A percentile compares a stretch with the other conserved stretches of the same genome.
Evolutionary conservation across 2,329 filamentous ascomycete species (phyloP).

Genomic region (Metarhizium humberi): DNA sequence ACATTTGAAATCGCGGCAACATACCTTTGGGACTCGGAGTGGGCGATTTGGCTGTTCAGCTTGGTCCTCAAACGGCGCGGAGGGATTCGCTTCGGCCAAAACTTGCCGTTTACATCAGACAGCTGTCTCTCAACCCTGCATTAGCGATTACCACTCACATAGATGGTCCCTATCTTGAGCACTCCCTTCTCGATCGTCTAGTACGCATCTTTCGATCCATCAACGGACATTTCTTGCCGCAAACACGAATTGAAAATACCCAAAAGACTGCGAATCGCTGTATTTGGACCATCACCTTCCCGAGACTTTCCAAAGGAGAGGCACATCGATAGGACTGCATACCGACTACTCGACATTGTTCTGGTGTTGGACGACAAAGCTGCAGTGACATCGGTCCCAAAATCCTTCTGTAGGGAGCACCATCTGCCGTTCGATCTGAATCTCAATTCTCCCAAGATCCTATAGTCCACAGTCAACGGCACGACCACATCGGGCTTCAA

Average conservation of each 20-base stretch:
- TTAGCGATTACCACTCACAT: background rate
- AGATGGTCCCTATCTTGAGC: background rate
- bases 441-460: background rate
- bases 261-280: too few species aligned
- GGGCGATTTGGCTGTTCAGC: background rate
- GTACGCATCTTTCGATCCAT: background rate
- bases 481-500: background rate
- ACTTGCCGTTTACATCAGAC: background rate
- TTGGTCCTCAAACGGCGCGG: background rate
- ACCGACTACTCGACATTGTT: background rate
- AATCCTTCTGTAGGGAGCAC: background rate
- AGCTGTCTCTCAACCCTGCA: background rate
- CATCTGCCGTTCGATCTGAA: background rate
- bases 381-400: background rate
- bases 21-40: background rate
- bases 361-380: background rate
- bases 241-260: too few species aligned
- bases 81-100: background rate
- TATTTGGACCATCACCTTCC: background rate
- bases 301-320: background rate
- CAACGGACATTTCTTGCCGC: background rate
- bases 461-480: background rate
- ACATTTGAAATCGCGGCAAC: background rate
- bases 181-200: background rate
- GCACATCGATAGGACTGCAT: background rate